Base-by-base conservation (phyloP, 2,329 filamentous ascomycete genomes). In the Claviceps africana region DNA sequence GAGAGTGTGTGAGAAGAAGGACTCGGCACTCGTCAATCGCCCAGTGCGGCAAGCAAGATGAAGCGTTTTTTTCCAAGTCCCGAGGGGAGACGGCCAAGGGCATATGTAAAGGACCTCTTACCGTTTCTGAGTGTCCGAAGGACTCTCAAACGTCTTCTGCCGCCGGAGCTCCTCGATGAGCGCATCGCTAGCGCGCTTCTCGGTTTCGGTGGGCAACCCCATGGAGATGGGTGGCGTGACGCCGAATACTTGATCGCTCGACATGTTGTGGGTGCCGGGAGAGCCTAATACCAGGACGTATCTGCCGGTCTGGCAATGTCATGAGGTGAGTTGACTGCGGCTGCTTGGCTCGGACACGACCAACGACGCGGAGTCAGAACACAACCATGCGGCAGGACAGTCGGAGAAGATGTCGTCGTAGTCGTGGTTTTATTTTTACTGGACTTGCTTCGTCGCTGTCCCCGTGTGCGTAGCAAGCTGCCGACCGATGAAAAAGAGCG, bases 131-230 rank as follows among this genome's bases (percentile, higher is more conserved):
- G 88, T 95, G 64, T 94, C 93, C 44, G 86, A 77, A 15, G 82
- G 78, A 50, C 80, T 81, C 69, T 97, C 93, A 61, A 95, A 98
- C 50, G 93, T 95, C 69, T 94, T 91, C 69, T 96, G 87, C 42
- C 76, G 76, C 65, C 88, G 88, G 55, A 98, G 72, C 69, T 96
- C 90, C 52, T 86, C 81, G 53, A 95, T 78, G 45, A 98, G 78
- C 52, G 83, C 76, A 58, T 88, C 83, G 60, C 88, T 94, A 49
- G 85, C 79, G 57, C 83, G 77, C 53, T 85, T 79, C 66, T 98
- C 91, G 39, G 78, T 72, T 52, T 85, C 78, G 1, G 85, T 93
- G 4, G 93, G 93, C 25, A 89, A 75, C 22, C 76, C 74, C 13
- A 76, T 77, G 21, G 89, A 95, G 39, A 98, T 87, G 47, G 93